phyloP scores from a whole-genome alignment of 1,284 basidiomycete genomes.

The Meira miltonrushii region DNA sequence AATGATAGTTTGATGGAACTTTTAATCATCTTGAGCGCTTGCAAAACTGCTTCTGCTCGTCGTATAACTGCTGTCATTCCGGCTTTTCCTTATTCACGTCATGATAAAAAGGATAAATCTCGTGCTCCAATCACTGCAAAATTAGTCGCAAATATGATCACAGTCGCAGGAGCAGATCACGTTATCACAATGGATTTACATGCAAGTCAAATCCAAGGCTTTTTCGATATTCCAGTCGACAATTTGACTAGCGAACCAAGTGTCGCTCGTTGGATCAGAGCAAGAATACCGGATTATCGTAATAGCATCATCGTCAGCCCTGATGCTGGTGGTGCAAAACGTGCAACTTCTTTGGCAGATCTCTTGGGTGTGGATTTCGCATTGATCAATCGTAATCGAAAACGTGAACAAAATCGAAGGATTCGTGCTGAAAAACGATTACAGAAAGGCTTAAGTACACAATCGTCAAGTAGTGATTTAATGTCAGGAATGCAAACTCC shows the following conservation, averaged over 20 bases:
- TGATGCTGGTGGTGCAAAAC: slow-evolving; percentile 95
- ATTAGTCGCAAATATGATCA: slow-evolving; percentile 94
- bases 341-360: slow-evolving; percentile 93
- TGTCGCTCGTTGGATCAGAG: slow-evolving; percentile 64
- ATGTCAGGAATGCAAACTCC: slow-evolving; percentile 35
- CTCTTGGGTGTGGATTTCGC: slow-evolving; percentile 94
- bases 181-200: slow-evolving; percentile 99
- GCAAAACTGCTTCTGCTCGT: slow-evolving; percentile 92
- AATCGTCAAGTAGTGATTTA: slow-evolving; percentile 30
- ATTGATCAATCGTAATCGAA: slow-evolving; percentile 80
- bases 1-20: slow-evolving; percentile 59
- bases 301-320: slow-evolving; percentile 90
- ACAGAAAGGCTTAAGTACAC: slow-evolving; percentile 21
- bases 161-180: slow-evolving; percentile 93
- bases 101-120: slow-evolving; percentile 97
- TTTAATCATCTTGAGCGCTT: slow-evolving; percentile 82
- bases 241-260: slow-evolving; percentile 58
- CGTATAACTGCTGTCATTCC: slow-evolving; percentile 97
- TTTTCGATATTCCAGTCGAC: slow-evolving; percentile 98
- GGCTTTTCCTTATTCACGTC: slow-evolving; percentile 91
- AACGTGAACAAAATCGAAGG: slow-evolving; percentile 43
- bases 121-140: slow-evolving; percentile 97
- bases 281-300: slow-evolving; percentile 77
- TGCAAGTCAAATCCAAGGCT: slow-evolving; percentile 96
- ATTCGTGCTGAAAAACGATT: slow-evolving; percentile 29